A percentile compares a stretch with the other conserved stretches of the same genome.
Evolutionary conservation across 1,139 yeast species (phyloP).

Genomic region (Nematodospora anomalae): DNA sequence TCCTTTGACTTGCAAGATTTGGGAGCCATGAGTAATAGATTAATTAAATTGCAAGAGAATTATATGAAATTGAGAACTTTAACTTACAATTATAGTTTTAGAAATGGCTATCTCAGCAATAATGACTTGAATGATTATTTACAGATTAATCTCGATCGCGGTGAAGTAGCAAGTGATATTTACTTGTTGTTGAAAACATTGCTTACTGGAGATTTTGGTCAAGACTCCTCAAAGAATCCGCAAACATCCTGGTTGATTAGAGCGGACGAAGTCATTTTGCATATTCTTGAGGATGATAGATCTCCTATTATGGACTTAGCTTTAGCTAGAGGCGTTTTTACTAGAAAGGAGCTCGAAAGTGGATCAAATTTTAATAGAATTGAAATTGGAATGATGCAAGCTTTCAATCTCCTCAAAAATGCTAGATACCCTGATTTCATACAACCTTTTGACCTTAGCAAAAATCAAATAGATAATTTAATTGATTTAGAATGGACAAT

Average conservation of each 20-base stretch:
- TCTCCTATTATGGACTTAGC: slow-evolving; percentile 44
- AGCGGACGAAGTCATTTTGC: slow-evolving; percentile 49
- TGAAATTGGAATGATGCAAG: slow-evolving; percentile 48
- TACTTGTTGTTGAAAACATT: slow-evolving; percentile 41
- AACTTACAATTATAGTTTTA: slow-evolving; percentile 36
- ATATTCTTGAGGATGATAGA: slow-evolving; percentile 45
- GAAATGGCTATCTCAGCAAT: slow-evolving; percentile 34
- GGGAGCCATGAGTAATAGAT: slow-evolving; percentile 27
- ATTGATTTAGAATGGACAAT: slow-evolving; percentile 59
- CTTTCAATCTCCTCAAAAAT: slow-evolving; percentile 34
- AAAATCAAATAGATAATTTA: slow-evolving; percentile 22
- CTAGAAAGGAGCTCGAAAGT: slow-evolving; percentile 50
- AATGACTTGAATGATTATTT: slow-evolving; percentile 40
- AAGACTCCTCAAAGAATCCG: slow-evolving; percentile 17
- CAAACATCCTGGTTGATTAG: slow-evolving; percentile 55
- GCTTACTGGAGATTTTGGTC: slow-evolving; percentile 36
- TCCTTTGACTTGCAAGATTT: slow-evolving; percentile 46
- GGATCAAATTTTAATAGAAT: slow-evolving; percentile 43
- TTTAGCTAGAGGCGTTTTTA: slow-evolving; percentile 38
- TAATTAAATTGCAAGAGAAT: slow-evolving; percentile 30
- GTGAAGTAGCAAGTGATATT: slow-evolving; percentile 34
- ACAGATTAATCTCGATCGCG: slow-evolving; percentile 27
- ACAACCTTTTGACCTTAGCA: slow-evolving; percentile 27
- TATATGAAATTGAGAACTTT: slow-evolving; percentile 24
- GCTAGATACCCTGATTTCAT: slow-evolving; percentile 39